A percentile compares a stretch with the other conserved stretches of the same genome.
These are phyloP conservation scores for Torrubiellomyces zombiae DNA, from an alignment of 2,329 filamentous ascomycete genomes.

Conservation along the genomic window DNA sequence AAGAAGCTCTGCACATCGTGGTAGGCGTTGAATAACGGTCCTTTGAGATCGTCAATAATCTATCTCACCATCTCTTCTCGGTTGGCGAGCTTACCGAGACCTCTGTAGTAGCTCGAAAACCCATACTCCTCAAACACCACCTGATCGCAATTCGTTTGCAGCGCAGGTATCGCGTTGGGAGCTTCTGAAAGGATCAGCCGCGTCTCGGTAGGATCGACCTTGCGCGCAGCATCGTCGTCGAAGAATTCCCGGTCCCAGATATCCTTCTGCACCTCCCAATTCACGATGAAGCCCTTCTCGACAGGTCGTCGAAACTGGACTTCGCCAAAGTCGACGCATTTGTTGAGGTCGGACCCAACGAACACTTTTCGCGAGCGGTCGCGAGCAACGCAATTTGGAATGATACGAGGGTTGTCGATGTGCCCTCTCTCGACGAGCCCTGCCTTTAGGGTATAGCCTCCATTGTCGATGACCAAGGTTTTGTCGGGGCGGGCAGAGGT, in stretches of 20 bases:
- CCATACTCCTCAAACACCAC: constrained; percentile 96
- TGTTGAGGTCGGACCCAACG: constrained; percentile 60
- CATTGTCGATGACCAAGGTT: constrained; percentile 87
- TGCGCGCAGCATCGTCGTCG: constrained; percentile 45
- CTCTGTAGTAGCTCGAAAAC: constrained; percentile 72
- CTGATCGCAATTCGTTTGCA: constrained; percentile 87
- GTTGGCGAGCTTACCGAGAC: constrained; percentile 45
- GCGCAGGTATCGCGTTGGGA: constrained; percentile 60
- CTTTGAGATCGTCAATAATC: too few species aligned
- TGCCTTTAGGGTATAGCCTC: constrained; percentile 80
- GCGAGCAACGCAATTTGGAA: constrained; percentile 81
- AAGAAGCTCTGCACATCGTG: constrained; percentile 59
- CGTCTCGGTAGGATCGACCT: constrained; percentile 65
- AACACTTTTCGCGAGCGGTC: constrained; percentile 66
- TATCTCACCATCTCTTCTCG: constrained; percentile 4
- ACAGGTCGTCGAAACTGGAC: constrained; percentile 75
- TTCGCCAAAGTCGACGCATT: constrained; percentile 79
- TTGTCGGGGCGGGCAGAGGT: constrained; percentile 36
- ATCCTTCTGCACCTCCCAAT: constrained; percentile 90
- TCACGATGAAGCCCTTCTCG: constrained; percentile 88
- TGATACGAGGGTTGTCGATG: constrained; percentile 43
- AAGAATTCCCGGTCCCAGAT: constrained; percentile 90
- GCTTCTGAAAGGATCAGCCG: constrained; percentile 74
- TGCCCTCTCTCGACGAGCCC: constrained; percentile 46
- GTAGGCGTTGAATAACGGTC: constrained; percentile 63